A percentile compares a stretch with the other conserved stretches of the same genome.
These are phyloP conservation scores for Russula emetica DNA, from an alignment of 768 basidiomycete species.

Conservation along the genomic window DNA sequence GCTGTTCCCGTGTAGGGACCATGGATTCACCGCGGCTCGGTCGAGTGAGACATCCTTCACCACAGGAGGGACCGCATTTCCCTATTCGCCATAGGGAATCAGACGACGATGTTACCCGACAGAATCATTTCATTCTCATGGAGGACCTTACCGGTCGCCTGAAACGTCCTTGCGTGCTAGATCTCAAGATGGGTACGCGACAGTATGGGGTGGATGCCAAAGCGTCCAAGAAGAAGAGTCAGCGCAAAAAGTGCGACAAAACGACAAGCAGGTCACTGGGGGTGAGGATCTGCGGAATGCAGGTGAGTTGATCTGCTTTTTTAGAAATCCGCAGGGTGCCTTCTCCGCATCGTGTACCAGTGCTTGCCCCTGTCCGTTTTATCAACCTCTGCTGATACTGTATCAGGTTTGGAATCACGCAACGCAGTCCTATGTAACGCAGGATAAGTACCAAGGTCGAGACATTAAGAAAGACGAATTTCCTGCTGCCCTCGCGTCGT, in stretches of 20 bases:
- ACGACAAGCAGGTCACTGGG: constrained; percentile 91
- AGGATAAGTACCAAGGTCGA: constrained; percentile 95
- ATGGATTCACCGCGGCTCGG: constrained; percentile 18
- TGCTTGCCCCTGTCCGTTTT: constrained; percentile 1
- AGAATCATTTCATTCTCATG: constrained; percentile 98
- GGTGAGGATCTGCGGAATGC: constrained; percentile 96
- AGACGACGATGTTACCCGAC: constrained; percentile 61
- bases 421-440: constrained; percentile 79
- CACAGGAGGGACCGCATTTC: constrained; percentile 23
- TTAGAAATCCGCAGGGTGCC: background rate
- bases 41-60: constrained; percentile 16
- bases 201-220: constrained; percentile 98
- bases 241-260: constrained; percentile 95
- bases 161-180: constrained; percentile 91
- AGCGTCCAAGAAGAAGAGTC: constrained; percentile 91
- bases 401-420: constrained; percentile 86
- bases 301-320: constrained; percentile 54
- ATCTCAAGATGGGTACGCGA: constrained; percentile 99
- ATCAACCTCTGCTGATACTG: constrained; percentile 1
- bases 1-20: constrained; percentile 39
- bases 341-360: background rate
- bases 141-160: constrained; percentile 93
- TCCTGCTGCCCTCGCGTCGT: constrained; percentile 71
- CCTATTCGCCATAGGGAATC: constrained; percentile 37
- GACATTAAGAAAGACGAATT: constrained; percentile 87